Evolutionary conservation across 768 basidiomycete species (phyloP).

Genomic region (Dentipellis sp.): DNA sequence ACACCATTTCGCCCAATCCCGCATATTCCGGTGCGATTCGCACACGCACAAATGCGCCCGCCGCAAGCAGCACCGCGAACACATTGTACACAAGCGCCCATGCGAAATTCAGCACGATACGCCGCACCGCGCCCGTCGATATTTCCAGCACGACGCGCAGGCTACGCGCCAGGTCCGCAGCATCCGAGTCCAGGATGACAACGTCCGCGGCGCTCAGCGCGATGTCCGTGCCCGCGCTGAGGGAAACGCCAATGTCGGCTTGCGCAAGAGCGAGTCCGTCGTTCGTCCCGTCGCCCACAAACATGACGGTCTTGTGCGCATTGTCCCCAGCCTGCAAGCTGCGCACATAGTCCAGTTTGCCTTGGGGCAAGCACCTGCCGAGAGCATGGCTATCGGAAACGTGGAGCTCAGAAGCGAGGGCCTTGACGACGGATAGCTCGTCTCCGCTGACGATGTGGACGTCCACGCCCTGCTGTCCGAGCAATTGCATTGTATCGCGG

Average conservation of each 20-base stretch:
- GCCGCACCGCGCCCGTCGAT: constrained; percentile 24
- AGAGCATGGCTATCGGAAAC: constrained; percentile 27
- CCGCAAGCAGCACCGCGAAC: constrained; percentile 39
- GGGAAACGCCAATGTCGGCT: constrained; percentile 39
- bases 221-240: constrained; percentile 24
- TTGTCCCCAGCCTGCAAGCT: constrained; percentile 15
- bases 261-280: constrained; percentile 41
- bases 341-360: constrained; percentile 30
- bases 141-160: constrained; percentile 30
- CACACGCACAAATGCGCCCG: constrained; percentile 35
- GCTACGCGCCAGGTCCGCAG: constrained; percentile 22
- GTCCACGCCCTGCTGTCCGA: constrained; percentile 26
- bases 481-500: constrained; percentile 23
- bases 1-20: constrained; percentile 34
- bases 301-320: constrained; percentile 25
- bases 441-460: constrained; percentile 46
- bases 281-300: constrained; percentile 46
- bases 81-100: constrained; percentile 36
- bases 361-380: constrained; percentile 37
- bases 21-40: constrained; percentile 33
- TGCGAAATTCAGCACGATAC: constrained; percentile 26
- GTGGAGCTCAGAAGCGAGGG: constrained; percentile 30
- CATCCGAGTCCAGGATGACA: constrained; percentile 27
- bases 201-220: constrained; percentile 38
- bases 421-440: constrained; percentile 30